These are phyloP conservation scores for Neotropicomus parvogracilis DNA, from an alignment of 1,284 basidiomycete species.

Conservation along the genomic window DNA sequence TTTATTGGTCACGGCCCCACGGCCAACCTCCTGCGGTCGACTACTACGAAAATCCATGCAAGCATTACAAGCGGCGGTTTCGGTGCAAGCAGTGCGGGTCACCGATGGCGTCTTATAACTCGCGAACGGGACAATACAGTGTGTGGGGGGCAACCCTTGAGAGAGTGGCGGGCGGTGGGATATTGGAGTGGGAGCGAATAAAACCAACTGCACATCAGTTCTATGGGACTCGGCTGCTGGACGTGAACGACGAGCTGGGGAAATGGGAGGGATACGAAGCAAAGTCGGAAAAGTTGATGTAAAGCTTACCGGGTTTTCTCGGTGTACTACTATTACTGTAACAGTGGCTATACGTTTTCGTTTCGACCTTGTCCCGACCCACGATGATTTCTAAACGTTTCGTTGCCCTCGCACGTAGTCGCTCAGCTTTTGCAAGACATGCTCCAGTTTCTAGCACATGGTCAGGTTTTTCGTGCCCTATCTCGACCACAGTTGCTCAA, in stretches of 20 bases:
- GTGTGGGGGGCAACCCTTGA: constrained; percentile 55
- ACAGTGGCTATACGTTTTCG: constrained; percentile 20
- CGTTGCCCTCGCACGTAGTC: constrained; percentile 61
- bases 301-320: constrained; percentile 9
- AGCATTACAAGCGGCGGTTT: constrained; percentile 55
- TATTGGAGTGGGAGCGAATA: constrained; percentile 48
- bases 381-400: constrained; percentile 71
- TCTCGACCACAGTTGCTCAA: constrained; percentile 3
- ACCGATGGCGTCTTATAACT: constrained; percentile 48
- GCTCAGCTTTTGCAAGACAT: constrained; percentile 44
- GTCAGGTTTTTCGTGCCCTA: constrained; percentile 36
- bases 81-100: constrained; percentile 59
- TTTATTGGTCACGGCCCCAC: constrained; percentile 48
- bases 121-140: constrained; percentile 43
- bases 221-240: constrained; percentile 58
- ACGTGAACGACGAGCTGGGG: constrained; percentile 48
- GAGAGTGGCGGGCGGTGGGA: constrained; percentile 45
- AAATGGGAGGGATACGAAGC: constrained; percentile 64
- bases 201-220: constrained; percentile 62
- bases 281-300: constrained; percentile 33
- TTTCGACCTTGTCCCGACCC: background rate
- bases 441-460: constrained; percentile 42
- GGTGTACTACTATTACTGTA: too few relatives aligned
- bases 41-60: constrained; percentile 42
- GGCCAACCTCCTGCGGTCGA: constrained; percentile 38